phyloP scores from a whole-genome alignment of 768 basidiomycete genomes.

The Collybiopsis luxurians region DNA sequence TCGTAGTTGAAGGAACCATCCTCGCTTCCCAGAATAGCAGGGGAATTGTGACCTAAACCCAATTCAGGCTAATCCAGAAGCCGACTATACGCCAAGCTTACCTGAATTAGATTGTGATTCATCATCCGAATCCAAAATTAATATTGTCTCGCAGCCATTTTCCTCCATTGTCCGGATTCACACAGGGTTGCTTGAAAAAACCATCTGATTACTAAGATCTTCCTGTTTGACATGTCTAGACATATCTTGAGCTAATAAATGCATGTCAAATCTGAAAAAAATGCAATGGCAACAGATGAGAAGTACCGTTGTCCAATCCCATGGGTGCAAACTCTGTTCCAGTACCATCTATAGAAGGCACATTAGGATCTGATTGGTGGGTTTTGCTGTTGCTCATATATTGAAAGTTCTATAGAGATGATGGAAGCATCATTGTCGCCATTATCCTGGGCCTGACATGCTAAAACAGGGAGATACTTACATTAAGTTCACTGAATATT shows the following conservation, averaged over 20 bases:
- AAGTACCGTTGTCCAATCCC: too few relatives aligned
- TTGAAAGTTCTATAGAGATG: too few relatives aligned
- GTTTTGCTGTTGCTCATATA: too few relatives aligned
- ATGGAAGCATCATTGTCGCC: too few relatives aligned
- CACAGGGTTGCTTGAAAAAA: background rate
- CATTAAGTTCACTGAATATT: too few relatives aligned
- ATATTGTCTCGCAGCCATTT: background rate
- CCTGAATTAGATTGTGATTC: background rate
- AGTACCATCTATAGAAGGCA: too few relatives aligned
- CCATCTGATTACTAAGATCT: too few relatives aligned
- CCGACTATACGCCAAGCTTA: background rate
- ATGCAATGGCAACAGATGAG: too few relatives aligned
- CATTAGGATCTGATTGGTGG: too few relatives aligned
- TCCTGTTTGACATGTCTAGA: background rate
- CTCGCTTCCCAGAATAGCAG: background rate
- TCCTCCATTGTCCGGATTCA: background rate
- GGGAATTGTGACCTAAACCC: background rate
- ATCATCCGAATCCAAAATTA: slow-evolving; percentile 2
- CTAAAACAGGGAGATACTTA: too few relatives aligned
- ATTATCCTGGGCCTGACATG: too few relatives aligned
- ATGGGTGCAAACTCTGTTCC: too few relatives aligned
- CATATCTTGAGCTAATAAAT: background rate
- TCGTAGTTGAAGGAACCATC: slow-evolving; percentile 1
- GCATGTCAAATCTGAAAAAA: background rate
- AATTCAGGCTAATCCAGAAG: background rate